A percentile compares a stretch with the other conserved stretches of the same genome.
Conservation (phyloP, 352 stramenopile genomes). For the Pythium scleroteichum region DNA sequence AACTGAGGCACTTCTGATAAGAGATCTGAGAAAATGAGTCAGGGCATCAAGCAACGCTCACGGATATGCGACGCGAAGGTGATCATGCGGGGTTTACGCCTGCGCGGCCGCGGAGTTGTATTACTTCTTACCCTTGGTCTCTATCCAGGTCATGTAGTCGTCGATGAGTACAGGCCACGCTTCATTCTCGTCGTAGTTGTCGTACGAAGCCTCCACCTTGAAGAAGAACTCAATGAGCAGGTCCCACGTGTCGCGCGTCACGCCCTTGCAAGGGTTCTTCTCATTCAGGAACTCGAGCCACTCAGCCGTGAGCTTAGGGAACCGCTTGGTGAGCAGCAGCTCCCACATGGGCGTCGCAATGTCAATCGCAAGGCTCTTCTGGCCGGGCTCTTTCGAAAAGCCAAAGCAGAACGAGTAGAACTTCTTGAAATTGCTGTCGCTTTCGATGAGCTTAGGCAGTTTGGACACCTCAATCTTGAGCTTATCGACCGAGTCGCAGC, state of each 20-base stretch:
- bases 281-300: constrained; percentile 81
- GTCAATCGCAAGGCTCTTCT: constrained; percentile 86
- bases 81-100: background rate
- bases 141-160: constrained; percentile 88
- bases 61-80: too few relatives aligned
- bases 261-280: constrained; percentile 78
- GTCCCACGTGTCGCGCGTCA: constrained; percentile 88
- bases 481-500: constrained; percentile 65
- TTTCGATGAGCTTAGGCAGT: constrained; percentile 57
- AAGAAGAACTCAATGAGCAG: constrained; percentile 85
- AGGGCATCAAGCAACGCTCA: too few relatives aligned
- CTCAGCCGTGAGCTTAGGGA: constrained; percentile 61
- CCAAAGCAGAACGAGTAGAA: constrained; percentile 89
- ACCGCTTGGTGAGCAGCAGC: constrained; percentile 64
- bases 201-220: constrained; percentile 78
- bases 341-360: constrained; percentile 89
- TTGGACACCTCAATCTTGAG: constrained; percentile 60
- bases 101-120: constrained; percentile 20
- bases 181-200: constrained; percentile 89
- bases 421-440: constrained; percentile 65
- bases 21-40: too few relatives aligned
- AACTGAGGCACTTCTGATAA: too few relatives aligned
- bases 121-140: constrained; percentile 56
- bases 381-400: constrained; percentile 87
- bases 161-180: constrained; percentile 90